Evolutionary conservation across 306 rosid species (phyloP), one percentile per base, ranked within the genome.

Genomic region (Prosopis cineraria): DNA sequence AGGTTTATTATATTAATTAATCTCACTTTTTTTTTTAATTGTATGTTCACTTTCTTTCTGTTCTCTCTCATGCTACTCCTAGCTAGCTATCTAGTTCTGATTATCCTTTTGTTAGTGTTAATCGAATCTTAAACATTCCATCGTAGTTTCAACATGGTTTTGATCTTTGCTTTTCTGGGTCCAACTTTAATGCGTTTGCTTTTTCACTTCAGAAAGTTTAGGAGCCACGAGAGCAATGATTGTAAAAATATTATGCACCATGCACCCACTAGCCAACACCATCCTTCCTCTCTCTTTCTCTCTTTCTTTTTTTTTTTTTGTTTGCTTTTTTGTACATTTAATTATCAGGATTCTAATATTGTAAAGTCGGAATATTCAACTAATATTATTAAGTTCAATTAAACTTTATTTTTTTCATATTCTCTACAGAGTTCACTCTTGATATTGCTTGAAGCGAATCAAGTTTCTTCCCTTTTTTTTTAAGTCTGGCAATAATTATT

Each of bases 151-250:
- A 80, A 79, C 82, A 60, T 80, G n/a, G 2, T 63, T 19, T 33
- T 63, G 7, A n/a, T n/a, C n/a, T n/a, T n/a, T n/a, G n/a, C n/a
- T n/a, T n/a, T n/a, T n/a, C n/a, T n/a, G n/a, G 10, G 20, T 30
- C 17, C 36, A 11, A 58, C 19, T 17, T 63, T 63, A 34, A n/a
- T 64, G 14, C 11, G 27, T 64, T 33, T 63, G 27, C 75, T 82
- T 74, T n/a, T 31, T 83, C 82, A 34, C 62, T 77, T 81, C 78
- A 83, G 74, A 90, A 89, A 87, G 91, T 80, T 81, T 83, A 75
- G 86, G 89, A 84, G 87, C 89, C 94, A 91, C 93, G 94, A 88
- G 97, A 88, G 89, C 90, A 92, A 92, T 94, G 65, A 94, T 94
- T 92, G 81, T 85, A 82, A 72, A 84, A 85, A 88, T 89, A 88